phyloP scores from a whole-genome alignment of 169 alveolate genomes.

The Plasmodium berghei region DNA sequence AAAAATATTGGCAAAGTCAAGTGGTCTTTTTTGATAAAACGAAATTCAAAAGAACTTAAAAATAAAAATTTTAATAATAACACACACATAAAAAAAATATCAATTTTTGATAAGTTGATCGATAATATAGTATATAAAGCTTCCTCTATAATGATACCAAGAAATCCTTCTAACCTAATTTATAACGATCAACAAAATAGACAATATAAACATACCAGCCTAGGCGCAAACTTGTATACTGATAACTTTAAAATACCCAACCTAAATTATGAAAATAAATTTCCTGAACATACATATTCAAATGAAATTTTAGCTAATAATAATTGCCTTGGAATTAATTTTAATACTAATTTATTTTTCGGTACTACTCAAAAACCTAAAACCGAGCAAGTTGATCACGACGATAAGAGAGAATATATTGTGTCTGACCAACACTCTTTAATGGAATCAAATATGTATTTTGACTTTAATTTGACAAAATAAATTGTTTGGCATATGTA shows the following conservation, averaged over 20 bases:
- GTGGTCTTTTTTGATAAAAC: not conserved
- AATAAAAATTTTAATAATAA: no score
- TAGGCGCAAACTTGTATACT: no score
- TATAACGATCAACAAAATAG: no score
- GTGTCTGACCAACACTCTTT: not conserved
- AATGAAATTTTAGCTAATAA: slow-evolving; percentile 6
- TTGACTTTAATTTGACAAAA: slow-evolving; percentile 30
- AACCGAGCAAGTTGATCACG: not conserved
- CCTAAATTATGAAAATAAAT: not conserved
- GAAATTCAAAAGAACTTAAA: not conserved
- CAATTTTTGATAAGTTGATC: no score
- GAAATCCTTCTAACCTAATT: no score
- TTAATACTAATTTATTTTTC: slow-evolving; percentile 19
- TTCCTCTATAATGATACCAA: no score
- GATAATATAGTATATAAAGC: no score
- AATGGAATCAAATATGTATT: slow-evolving; percentile 14
- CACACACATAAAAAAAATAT: no score
- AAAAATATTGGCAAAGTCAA: slow-evolving; percentile 4
- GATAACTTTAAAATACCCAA: not conserved
- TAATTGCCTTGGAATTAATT: slow-evolving; percentile 18
- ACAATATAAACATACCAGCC: no score
- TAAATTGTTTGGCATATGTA: not conserved
- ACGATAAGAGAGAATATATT: not conserved
- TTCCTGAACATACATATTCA: not conserved
- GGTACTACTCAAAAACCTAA: slow-evolving; percentile 1